These are phyloP conservation scores for Gaeumannomyces tritici DNA, from an alignment of 2,329 filamentous ascomycete genomes.

Conservation along the genomic window DNA sequence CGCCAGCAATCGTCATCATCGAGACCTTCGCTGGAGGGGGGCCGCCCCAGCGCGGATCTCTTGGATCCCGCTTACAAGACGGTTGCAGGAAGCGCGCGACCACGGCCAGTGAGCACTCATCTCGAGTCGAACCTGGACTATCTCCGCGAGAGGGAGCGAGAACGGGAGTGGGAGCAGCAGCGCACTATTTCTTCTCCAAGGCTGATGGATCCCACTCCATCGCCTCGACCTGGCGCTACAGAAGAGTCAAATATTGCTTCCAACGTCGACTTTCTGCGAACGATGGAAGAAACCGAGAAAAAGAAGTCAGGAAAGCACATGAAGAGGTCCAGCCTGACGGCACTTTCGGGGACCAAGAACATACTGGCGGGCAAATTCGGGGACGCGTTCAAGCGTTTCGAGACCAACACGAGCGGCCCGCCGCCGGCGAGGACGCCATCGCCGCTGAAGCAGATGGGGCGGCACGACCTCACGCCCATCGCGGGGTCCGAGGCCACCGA, in stretches of 20 bases:
- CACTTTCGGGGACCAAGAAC: constrained; percentile 66
- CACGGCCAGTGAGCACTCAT: constrained; percentile 72
- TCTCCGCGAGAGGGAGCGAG: constrained; percentile 61
- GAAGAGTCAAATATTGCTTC: constrained; percentile 63
- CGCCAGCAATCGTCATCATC: constrained; percentile 36
- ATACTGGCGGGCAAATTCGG: constrained; percentile 84
- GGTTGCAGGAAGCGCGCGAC: constrained; percentile 29
- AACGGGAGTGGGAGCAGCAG: constrained; percentile 24
- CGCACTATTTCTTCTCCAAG: constrained; percentile 28
- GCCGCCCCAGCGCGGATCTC: constrained; percentile 55
- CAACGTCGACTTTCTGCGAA: constrained; percentile 74
- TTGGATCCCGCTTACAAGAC: constrained; percentile 49
- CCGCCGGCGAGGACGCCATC: constrained; percentile 33
- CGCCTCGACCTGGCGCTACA: constrained; percentile 31
- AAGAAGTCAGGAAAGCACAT: constrained; percentile 45
- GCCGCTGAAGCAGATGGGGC: constrained; percentile 37
- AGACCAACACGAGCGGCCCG: constrained; percentile 35
- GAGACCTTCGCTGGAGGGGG: constrained; percentile 62
- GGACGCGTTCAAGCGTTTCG: constrained; percentile 88
- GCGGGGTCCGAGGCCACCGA: constrained; percentile 67
- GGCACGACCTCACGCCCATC: constrained; percentile 55
- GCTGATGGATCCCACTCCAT: constrained; percentile 27
- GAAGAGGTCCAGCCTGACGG: constrained; percentile 67
- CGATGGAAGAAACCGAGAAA: constrained; percentile 52
- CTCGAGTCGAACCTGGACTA: constrained; percentile 77